phyloP scores from a whole-genome alignment of 495 filamentous ascomycete species.

The Aspergillus bertholletiae region DNA sequence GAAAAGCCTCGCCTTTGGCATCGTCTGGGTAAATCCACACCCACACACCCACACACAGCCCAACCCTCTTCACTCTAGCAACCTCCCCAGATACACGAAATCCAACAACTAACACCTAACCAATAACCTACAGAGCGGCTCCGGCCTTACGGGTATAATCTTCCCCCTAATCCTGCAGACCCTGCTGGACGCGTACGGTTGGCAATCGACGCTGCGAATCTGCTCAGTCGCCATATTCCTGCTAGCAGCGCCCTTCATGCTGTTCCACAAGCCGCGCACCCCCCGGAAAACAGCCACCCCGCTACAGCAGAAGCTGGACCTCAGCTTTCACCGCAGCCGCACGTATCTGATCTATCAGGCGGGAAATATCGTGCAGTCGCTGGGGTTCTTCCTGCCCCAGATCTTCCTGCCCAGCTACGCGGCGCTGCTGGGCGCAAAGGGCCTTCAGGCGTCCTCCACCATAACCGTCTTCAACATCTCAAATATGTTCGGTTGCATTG shows the following conservation, averaged over 20 bases:
- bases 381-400: slow-evolving; percentile 56
- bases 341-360: slow-evolving; percentile 46
- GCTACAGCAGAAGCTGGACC: slow-evolving; percentile 11
- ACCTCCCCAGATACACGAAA: neutral
- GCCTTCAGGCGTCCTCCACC: slow-evolving; percentile 31
- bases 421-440: slow-evolving; percentile 26
- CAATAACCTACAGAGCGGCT: slow-evolving; percentile 27
- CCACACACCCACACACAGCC: neutral
- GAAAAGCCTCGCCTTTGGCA: slow-evolving; percentile 48
- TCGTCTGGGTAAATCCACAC: slow-evolving; percentile 36
- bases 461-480: slow-evolving; percentile 48
- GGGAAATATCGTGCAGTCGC: slow-evolving; percentile 47
- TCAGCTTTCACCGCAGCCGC: slow-evolving; percentile 36
- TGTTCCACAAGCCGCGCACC: slow-evolving; percentile 49
- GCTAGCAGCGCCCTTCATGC: slow-evolving; percentile 48
- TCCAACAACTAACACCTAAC: neutral
- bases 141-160: slow-evolving; percentile 37
- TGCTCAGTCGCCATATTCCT: slow-evolving; percentile 45
- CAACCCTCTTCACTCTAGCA: neutral
- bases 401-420: slow-evolving; percentile 58
- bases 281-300: slow-evolving; percentile 29
- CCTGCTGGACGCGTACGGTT: slow-evolving; percentile 49
- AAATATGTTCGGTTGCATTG: slow-evolving; percentile 45
- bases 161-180: slow-evolving; percentile 48
- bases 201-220: slow-evolving; percentile 45